Evolutionary conservation across 257 asterid species (phyloP), one percentile per base, ranked within the genome.

Genomic region (Solanum gandarillasii): DNA sequence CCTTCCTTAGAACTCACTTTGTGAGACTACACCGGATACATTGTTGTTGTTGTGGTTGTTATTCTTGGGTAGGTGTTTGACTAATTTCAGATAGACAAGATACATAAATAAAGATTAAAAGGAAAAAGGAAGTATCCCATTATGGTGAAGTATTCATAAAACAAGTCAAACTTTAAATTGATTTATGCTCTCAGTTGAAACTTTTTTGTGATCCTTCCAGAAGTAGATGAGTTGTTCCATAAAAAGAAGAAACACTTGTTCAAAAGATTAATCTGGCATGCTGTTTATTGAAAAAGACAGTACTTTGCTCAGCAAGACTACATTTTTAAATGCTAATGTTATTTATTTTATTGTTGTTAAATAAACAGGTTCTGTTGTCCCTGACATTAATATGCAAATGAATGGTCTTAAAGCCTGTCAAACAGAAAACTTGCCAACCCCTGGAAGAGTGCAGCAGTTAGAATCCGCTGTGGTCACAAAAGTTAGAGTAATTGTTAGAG

Each of bases 401-500:
- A 87, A 65, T 60, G 78, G 87, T 55, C 39, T 73, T 85, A 81
- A 83, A 75, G 82, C 92, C 71, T 88, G 89, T 14, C 88, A 67
- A 46, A 36, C 85, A 25, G 91, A 89, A n/a, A 65, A 23, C 75
- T 87, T 87, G 8, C 89, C 93, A 3, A 88, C 92, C 23, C 93
- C 95, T 10, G 90, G 90, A 90, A 91, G 89, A 32, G 72, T 91
- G 52, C 12, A 88, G 46, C 34, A 35, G 71, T 52, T 78, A 46
- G 92, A 87, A 11, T 72, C 91, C 81, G 31, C 58, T 88, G 83
- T 94, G 46, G 82, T 88, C 85, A 90, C 97, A 1, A 93, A 92
- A 89, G 99, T 96, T 25, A 89, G 97, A 89, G 99, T 96, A 27
- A 62, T 96, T 32, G 88, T 93, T 9, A 90, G 98, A 60, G 92